Base-by-base conservation (phyloP, 306 rosid genomes). In the cucumber (Cucumis sativus) region DNA sequence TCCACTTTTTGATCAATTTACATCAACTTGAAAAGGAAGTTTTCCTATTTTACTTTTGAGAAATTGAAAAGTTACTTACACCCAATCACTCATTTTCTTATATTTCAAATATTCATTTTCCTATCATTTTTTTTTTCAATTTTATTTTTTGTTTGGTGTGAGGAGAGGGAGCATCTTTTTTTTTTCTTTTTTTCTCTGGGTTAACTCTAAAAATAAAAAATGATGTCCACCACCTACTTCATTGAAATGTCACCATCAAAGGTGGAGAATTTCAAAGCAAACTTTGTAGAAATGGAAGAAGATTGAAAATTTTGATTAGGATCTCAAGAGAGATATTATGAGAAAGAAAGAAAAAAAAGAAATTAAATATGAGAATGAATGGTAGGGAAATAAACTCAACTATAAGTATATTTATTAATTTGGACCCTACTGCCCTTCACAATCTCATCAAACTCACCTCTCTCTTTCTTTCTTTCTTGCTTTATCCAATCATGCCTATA, bases 191-290 rank as follows among this genome's bases (percentile, higher is more conserved):
- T 7, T 40, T 7, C 1, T 2, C 23, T 18, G 13, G 7, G 15
- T 10, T 61, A 18, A 49, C 20, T 17, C 3, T 52, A 6, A 52
- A 14, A 49, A 28, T 52, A 1, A 52, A 25, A 49, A 28, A 71
- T 70, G 8, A 21, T 23, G 76, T 71, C 60, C 60, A 72, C 60
- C 51, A 16, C 43, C 61, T 30, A 72, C 39, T 72, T 60, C 41
- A 49, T 47, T 72, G 28, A 72, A 12, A 72, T 16, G 76, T 72
- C 76, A 72, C 60, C 28, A 23, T 72, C 76, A 49, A 52, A 49
- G 37, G 75, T 25, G 43, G 61, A 41, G 55, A 67, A 67, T 41
- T 67, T 41, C 18, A 67, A 67, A 67, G 18, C 68, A 67, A 67
- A 67, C 30, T 18, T 39, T 6, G 23, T 5, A n/a, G 17, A 45